phyloP scores from a whole-genome alignment of 139 green algal species.

The Dunaliella primolecta region DNA sequence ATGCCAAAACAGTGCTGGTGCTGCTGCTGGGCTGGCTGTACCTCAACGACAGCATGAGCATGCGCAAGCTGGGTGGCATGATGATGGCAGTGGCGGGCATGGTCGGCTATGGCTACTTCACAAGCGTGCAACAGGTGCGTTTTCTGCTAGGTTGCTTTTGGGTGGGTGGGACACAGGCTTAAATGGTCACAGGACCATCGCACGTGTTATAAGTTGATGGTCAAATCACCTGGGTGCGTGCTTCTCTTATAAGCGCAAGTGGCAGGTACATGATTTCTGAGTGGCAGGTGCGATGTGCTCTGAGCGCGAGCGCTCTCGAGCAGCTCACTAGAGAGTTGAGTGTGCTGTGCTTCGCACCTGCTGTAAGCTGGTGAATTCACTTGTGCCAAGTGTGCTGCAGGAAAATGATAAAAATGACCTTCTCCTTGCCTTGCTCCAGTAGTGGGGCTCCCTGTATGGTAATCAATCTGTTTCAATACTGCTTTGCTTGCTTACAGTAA shows the following conservation, averaged over 20 bases:
- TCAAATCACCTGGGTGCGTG: neutral
- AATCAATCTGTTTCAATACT: no score
- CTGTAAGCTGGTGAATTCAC: no score
- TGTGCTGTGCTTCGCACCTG: no score
- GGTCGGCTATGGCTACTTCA: conserved; percentile 68
- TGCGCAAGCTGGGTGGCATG: conserved; percentile 69
- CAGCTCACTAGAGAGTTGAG: no score
- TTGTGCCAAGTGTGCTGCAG: no score
- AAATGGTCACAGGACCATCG: neutral
- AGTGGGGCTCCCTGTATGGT: no score
- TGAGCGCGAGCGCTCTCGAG: no score
- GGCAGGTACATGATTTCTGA: neutral
- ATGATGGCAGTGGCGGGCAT: conserved; percentile 74
- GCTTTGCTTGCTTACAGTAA: no score
- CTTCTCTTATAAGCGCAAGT: neutral
- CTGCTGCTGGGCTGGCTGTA: conserved; percentile 74
- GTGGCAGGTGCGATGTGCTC: no score
- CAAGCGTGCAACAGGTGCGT: neutral
- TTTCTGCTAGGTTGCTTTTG: neutral
- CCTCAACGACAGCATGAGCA: conserved; percentile 64
- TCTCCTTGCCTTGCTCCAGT: no score
- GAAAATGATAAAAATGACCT: no score
- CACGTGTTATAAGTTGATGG: neutral
- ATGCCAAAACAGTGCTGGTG: conserved; percentile 83
- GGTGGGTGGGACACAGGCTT: neutral